Evolutionary conservation across 169 alveolate genomes (phyloP), one percentile per base, ranked within the genome.

Genomic region (Plasmodium ovale): DNA sequence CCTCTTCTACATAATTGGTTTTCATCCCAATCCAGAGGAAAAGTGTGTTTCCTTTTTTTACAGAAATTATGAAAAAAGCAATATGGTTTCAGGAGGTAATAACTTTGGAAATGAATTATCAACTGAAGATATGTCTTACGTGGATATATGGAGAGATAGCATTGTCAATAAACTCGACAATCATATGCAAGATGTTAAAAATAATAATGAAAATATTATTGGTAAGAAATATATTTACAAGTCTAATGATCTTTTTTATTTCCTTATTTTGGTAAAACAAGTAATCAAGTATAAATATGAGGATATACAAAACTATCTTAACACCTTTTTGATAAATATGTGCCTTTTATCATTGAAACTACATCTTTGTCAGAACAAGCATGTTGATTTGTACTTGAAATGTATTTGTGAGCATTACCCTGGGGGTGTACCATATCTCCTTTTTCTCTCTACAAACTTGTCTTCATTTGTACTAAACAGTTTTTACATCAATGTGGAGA

Each of bases 251-350:
- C 25, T 54, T 21, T 67, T 77, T 37, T 77, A 47, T 44, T 77
- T 77, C 47, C 68, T 77, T 53, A 37, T 14, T 12, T 60, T 77
- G 62, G 51, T 77, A 62, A 62, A 67, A 49, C 59, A 77, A 77
- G 23, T 77, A 7, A 77, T 77, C 39, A 77, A 62, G 16, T 37
- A 77, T 68, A 77, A 77, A 47, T 77, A 77, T 77, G 54, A 60
- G 2, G 54, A 77, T 5, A 54, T 77, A 29, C 51, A 53, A 27
- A 77, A 62, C 33, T 77, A 77, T 16, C 0, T 77, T 27, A 60
- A 77, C 14, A 60, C 29, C 4, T 10, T 77, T 5, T 53, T 77
- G 29, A 60, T 77, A 21, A 77, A 77, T 49, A 21, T 77, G 56
- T 62, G 69, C 39, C 47, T 60, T 14, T 53, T 77, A 9, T 27